phyloP scores from a whole-genome alignment of 371 early-diverging fungal species.

The Rhizopus stolonifer region DNA sequence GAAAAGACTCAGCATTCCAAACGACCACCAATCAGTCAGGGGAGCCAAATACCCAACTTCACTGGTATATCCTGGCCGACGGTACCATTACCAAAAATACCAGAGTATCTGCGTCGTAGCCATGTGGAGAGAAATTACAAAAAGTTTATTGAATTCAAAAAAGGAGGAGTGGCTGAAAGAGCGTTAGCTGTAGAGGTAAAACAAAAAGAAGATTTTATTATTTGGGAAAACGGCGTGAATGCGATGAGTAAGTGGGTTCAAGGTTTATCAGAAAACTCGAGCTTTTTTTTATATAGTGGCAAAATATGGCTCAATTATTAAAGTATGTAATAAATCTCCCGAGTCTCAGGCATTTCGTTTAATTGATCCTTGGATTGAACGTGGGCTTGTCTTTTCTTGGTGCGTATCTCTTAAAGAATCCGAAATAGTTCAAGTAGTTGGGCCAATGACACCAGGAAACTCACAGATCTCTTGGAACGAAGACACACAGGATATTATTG shows the following conservation, averaged over 20 bases:
- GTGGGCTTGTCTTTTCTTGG: constrained; percentile 17
- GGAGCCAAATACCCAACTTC: not conserved
- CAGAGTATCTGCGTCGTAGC: not conserved
- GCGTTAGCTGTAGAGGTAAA: not conserved
- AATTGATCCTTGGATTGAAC: constrained; percentile 18
- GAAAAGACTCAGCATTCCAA: not conserved
- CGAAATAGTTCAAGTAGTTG: constrained; percentile 1
- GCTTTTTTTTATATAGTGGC: constrained; percentile 13
- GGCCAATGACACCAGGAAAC: not conserved
- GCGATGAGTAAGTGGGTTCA: constrained; percentile 7
- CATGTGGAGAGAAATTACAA: not conserved
- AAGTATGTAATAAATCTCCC: constrained; percentile 7
- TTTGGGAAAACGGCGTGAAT: constrained; percentile 12
- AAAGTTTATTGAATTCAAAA: not conserved
- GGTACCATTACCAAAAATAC: not conserved
- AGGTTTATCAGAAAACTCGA: not conserved
- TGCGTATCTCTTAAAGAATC: constrained; percentile 15
- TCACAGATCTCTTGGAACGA: not conserved
- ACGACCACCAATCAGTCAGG: too few species aligned
- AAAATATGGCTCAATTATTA: constrained; percentile 9
- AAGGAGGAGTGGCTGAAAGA: constrained; percentile 7
- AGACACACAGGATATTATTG: constrained; percentile 9
- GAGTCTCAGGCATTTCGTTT: constrained; percentile 11
- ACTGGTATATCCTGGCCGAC: not conserved
- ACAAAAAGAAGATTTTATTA: not conserved